A percentile compares a stretch with the other conserved stretches of the same genome.
These are phyloP conservation scores for Groenewaldozyma salmanticensis DNA, from an alignment of 805 yeast species.

Conservation along the genomic window DNA sequence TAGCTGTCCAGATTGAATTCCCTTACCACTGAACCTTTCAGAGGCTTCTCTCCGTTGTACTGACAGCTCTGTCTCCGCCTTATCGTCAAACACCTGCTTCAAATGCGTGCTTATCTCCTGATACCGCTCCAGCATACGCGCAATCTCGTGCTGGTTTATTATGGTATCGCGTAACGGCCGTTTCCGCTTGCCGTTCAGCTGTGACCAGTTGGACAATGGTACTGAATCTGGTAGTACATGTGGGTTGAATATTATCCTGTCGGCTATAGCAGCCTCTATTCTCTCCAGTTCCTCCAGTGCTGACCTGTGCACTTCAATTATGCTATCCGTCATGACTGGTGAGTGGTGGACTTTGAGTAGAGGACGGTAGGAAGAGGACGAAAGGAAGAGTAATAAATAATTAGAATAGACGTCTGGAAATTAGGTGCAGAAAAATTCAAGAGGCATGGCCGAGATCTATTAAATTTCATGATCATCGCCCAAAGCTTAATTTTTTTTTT, in stretches of 20 bases:
- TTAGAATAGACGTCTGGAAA: too few relatives aligned
- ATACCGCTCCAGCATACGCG: slow-evolving; percentile 40
- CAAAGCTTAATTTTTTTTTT: too few relatives aligned
- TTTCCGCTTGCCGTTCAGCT: slow-evolving; percentile 28
- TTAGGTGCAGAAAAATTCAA: not conserved
- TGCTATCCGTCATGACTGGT: slow-evolving; percentile 4
- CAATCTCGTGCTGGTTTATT: slow-evolving; percentile 61
- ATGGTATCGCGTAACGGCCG: slow-evolving; percentile 43
- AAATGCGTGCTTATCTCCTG: slow-evolving; percentile 25
- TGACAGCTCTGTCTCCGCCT: slow-evolving; percentile 4
- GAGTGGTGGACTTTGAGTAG: not conserved
- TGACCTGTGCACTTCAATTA: slow-evolving; percentile 19
- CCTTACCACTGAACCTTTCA: slow-evolving; percentile 5
- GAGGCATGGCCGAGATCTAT: not conserved
- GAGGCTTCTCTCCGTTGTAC: slow-evolving; percentile 13
- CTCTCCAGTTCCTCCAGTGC: slow-evolving; percentile 49
- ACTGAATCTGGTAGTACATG: slow-evolving; percentile 33
- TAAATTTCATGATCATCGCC: not conserved
- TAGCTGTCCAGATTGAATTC: not conserved
- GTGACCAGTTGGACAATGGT: slow-evolving; percentile 18
- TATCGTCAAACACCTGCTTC: slow-evolving; percentile 9
- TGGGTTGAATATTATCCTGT: slow-evolving; percentile 51
- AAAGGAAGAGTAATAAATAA: too few relatives aligned
- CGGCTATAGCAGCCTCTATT: slow-evolving; percentile 56
- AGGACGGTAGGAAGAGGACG: too few relatives aligned